Conservation (phyloP, 768 basidiomycete genomes). For the Astraeus odoratus region DNA sequence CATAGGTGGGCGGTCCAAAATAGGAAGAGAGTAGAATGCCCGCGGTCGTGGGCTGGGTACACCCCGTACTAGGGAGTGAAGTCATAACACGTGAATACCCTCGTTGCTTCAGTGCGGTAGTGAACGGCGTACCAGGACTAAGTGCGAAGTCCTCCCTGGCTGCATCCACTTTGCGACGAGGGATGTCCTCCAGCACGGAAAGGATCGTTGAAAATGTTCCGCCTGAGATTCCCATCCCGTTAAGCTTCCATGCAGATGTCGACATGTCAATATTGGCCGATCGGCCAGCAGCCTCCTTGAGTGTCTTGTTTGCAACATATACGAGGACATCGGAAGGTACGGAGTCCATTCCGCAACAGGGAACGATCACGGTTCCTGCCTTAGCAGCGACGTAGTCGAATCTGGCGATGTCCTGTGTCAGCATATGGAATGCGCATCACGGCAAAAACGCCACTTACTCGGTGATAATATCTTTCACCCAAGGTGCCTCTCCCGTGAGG, state of each 20-base stretch:
- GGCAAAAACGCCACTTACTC: constrained; percentile 35
- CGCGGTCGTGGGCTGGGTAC: constrained; percentile 20
- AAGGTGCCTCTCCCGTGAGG: constrained; percentile 66
- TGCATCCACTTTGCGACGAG: constrained; percentile 23
- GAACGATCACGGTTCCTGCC: constrained; percentile 69
- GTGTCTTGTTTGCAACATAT: constrained; percentile 61
- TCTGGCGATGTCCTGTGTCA: constrained; percentile 30
- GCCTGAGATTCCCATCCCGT: constrained; percentile 30
- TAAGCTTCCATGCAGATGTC: constrained; percentile 38
- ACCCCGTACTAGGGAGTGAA: constrained; percentile 23
- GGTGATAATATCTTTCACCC: constrained; percentile 56
- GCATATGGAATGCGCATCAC: constrained; percentile 6
- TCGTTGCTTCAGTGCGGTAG: neutral
- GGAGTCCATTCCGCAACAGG: constrained; percentile 73
- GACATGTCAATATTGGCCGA: constrained; percentile 45
- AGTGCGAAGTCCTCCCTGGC: constrained; percentile 33
- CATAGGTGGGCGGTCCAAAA: constrained; percentile 23
- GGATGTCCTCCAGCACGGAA: constrained; percentile 26
- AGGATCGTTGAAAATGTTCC: constrained; percentile 32
- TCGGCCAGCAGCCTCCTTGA: constrained; percentile 41
- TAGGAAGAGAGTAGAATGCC: constrained; percentile 33
- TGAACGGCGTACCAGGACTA: constrained; percentile 33
- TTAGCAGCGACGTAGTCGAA: constrained; percentile 67
- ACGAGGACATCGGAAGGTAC: constrained; percentile 67
- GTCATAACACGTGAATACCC: constrained; percentile 3